A percentile compares a stretch with the other conserved stretches of the same genome.
Evolutionary conservation across 495 filamentous ascomycete genomes (phyloP).

Genomic region (Durotheca rogersii): DNA sequence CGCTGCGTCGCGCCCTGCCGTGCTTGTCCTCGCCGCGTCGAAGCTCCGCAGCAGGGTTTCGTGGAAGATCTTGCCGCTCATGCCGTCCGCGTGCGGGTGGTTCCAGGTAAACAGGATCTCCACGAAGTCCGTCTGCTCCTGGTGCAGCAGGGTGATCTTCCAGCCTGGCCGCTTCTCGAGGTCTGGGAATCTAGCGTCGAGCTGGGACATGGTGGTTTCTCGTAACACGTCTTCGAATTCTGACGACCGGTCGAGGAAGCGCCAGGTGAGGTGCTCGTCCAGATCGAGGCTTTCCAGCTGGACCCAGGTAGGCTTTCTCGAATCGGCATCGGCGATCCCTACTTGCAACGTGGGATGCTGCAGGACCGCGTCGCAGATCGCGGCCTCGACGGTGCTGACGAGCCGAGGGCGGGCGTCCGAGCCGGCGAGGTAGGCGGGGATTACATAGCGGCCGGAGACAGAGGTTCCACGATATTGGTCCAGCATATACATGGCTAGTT

Average conservation of each 20-base stretch:
- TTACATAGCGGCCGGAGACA: conserved; percentile 21
- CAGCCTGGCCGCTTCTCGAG: conserved; percentile 23
- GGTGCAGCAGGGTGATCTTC: conserved; percentile 31
- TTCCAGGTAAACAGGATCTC: conserved; percentile 33
- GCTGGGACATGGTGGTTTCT: conserved; percentile 14
- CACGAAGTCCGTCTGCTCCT: conserved; percentile 3
- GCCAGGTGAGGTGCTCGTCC: conserved; percentile 17
- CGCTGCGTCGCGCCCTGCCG: no score
- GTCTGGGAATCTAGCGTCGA: conserved; percentile 14
- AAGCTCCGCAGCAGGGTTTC: conserved; percentile 25
- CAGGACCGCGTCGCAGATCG: conserved; percentile 20
- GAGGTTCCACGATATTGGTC: conserved; percentile 25
- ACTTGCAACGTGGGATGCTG: conserved; percentile 23
- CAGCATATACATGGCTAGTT: conserved; percentile 27
- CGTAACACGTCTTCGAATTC: conserved; percentile 10
- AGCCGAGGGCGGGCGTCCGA: conserved; percentile 7
- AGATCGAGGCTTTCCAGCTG: conserved; percentile 27
- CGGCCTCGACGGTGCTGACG: conserved; percentile 1
- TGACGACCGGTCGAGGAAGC: background rate
- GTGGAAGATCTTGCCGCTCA: conserved; percentile 34
- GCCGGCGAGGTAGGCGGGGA: conserved; percentile 8
- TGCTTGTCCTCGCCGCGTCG: background rate
- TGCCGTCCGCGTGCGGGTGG: conserved; percentile 32
- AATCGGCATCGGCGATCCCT: conserved; percentile 25
- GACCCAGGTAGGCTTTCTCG: conserved; percentile 14